A percentile compares a stretch with the other conserved stretches of the same genome.
phyloP scores from a whole-genome alignment of 495 filamentous ascomycete species.

The Extremus antarcticus region DNA sequence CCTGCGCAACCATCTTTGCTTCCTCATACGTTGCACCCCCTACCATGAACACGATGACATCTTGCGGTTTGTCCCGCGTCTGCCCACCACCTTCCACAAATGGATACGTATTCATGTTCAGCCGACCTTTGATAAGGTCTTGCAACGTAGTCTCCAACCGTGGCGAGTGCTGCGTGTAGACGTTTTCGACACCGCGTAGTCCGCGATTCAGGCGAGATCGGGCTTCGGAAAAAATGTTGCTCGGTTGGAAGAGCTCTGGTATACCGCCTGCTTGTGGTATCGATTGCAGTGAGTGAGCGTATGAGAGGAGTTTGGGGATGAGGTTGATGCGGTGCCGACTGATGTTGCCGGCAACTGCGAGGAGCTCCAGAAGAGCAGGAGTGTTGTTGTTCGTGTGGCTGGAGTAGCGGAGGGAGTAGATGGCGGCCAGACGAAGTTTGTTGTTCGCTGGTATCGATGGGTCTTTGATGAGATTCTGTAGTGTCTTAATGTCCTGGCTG shows the following conservation, averaged over 20 bases:
- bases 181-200: constrained; percentile 93
- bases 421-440: constrained; percentile 77
- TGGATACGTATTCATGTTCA: constrained; percentile 76
- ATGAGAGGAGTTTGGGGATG: constrained; percentile 66
- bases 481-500: constrained; percentile 70
- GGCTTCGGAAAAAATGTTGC: constrained; percentile 82
- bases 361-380: constrained; percentile 71
- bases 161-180: constrained; percentile 95
- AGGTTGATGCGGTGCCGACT: constrained; percentile 60
- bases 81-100: constrained; percentile 83
- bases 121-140: constrained; percentile 79
- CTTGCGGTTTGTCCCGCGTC: constrained; percentile 88
- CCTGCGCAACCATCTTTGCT: constrained; percentile 81
- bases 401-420: constrained; percentile 87
- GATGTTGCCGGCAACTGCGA: constrained; percentile 64
- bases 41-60: constrained; percentile 87
- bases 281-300: constrained; percentile 71
- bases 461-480: constrained; percentile 74
- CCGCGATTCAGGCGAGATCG: constrained; percentile 77
- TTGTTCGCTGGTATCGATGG: constrained; percentile 61
- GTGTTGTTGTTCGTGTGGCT: constrained; percentile 71
- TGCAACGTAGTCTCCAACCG: constrained; percentile 77
- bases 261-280: constrained; percentile 44
- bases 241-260: constrained; percentile 74
- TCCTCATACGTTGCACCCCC: constrained; percentile 94